Base-by-base conservation (phyloP, 73 alveolate species). In the Paramecium tetraurelia region DNA sequence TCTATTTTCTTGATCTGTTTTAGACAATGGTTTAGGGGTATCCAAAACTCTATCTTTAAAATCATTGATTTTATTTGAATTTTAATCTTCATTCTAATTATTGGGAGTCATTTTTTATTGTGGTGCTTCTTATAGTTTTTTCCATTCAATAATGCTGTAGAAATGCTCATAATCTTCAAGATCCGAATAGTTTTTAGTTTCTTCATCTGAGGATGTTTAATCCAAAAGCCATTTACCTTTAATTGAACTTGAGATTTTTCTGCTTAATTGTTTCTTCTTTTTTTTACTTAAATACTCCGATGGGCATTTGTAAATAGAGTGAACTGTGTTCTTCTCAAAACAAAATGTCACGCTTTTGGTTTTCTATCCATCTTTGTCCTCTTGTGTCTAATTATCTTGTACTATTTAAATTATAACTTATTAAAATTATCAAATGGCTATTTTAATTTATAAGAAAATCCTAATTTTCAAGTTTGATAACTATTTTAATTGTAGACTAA, bases 131-230 rank as follows among this genome's bases (percentile, higher is more conserved):
- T 63, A 27, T 31, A 63, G 48, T 1, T 63, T 27, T 63, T 63
- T 63, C 84, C 84, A 63, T 63, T 63, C 84, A 27, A 63, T 33
- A 22, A 63, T 63, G 46, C 84, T 63, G n/a, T 63, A 63, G 31
- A 53, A 53, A 4, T 53, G 69, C 18, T 53, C 35, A 53, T 53
- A 53, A 18, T 53, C 69, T 18, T 53, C 69, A 53, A 53, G 69
- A 53, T 53, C 69, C 2, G 69, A 53, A 63, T 63, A 63, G 24
- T 27, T 63, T 27, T 11, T 16, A 27, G 84, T 63, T 63, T 63
- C 84, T 33, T 63, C 84, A 12, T 63, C 84, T 14, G 84, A 63
- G 6, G 84, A 63, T 27, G 84, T 63, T 63, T 27, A 12, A 33
- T 63, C 84, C 12, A 27, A 40, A 0, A 14, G 2, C 46, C 84